phyloP scores from a whole-genome alignment of 1,284 basidiomycete species.

The Peniophora sp. region DNA sequence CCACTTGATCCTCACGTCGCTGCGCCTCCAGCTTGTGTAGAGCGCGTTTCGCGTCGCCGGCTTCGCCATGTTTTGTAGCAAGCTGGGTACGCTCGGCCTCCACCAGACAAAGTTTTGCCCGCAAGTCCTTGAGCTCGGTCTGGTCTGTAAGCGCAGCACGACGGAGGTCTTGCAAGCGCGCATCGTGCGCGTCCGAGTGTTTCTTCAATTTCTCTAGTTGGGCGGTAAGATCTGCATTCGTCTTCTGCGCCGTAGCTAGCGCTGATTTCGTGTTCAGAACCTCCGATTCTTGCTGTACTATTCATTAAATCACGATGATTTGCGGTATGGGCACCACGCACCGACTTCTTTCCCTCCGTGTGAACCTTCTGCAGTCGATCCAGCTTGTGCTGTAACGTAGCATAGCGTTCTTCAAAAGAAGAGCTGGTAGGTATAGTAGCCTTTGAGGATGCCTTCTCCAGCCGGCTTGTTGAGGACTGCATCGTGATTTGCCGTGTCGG shows the following conservation, averaged over 20 bases:
- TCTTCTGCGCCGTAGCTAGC: neutral
- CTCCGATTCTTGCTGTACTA: neutral
- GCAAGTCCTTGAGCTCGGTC: slow-evolving; percentile 53
- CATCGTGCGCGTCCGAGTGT: slow-evolving; percentile 46
- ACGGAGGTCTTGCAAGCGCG: slow-evolving; percentile 50
- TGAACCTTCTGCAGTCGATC: slow-evolving; percentile 62
- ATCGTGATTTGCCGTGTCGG: too few relatives aligned
- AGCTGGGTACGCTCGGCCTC: slow-evolving; percentile 54
- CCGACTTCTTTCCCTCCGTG: slow-evolving; percentile 56
- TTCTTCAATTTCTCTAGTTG: slow-evolving; percentile 52
- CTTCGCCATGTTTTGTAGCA: slow-evolving; percentile 42
- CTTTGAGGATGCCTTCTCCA: too few relatives aligned
- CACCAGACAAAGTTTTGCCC: slow-evolving; percentile 46
- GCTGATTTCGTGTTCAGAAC: neutral
- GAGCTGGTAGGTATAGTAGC: too few relatives aligned
- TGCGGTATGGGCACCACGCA: slow-evolving; percentile 28
- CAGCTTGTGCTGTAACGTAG: slow-evolving; percentile 50
- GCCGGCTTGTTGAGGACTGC: too few relatives aligned
- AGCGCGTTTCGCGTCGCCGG: slow-evolving; percentile 43
- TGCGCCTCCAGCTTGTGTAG: slow-evolving; percentile 40
- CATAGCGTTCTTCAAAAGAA: slow-evolving; percentile 35
- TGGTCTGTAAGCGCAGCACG: slow-evolving; percentile 41
- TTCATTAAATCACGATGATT: neutral
- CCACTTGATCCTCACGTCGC: slow-evolving; percentile 43
- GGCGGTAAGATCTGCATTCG: neutral